Evolutionary conservation across 371 early-diverging fungal genomes (phyloP).

Genomic region (Mortierella sp.): DNA sequence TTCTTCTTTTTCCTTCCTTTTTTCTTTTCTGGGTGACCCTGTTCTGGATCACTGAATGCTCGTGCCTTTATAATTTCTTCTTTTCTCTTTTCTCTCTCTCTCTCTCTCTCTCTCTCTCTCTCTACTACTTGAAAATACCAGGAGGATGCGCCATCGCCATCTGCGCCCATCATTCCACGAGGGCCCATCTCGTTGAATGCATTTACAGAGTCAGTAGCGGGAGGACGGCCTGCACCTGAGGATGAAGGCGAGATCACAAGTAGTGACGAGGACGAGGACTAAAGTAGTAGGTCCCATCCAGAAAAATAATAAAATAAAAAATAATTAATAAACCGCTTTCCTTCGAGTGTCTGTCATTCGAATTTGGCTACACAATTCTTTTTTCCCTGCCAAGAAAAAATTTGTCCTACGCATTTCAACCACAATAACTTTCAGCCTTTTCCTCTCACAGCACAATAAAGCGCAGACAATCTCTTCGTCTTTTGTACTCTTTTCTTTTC

Average conservation of each 20-base stretch:
- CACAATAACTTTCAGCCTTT: no score
- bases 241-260: slow-evolving; percentile 49
- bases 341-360: no score
- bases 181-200: slow-evolving; percentile 50
- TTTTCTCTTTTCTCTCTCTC: not conserved
- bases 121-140: not conserved
- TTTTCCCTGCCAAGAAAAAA: no score
- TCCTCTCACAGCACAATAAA: no score
- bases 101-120: not conserved
- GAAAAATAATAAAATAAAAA: no score
- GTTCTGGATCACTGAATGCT: not conserved
- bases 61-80: not conserved
- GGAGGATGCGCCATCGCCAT: slow-evolving; percentile 12
- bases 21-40: no score
- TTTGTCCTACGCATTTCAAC: no score
- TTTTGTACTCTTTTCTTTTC: no score
- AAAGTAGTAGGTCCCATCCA: no score
- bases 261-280: slow-evolving; percentile 39
- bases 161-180: slow-evolving; percentile 10
- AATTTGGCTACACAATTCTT: no score
- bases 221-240: slow-evolving; percentile 17
- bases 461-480: no score
- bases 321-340: no score
- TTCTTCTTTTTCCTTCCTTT: not conserved
- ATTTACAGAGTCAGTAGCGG: slow-evolving; percentile 47